phyloP scores from a whole-genome alignment of 1,284 basidiomycete genomes.

The Leccinum solheimii region DNA sequence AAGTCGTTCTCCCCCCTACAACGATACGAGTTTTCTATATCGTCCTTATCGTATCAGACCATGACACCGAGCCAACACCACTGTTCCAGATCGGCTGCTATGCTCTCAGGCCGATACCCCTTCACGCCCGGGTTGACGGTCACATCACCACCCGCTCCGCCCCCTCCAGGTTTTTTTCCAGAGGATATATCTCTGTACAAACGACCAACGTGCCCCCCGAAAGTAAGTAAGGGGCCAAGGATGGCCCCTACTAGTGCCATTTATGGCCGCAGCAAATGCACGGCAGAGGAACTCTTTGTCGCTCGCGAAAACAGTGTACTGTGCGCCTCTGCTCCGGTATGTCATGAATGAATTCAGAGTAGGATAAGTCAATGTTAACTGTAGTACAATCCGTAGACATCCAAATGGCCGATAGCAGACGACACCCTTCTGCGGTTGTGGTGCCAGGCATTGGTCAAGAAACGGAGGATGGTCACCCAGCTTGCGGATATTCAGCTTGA shows the following conservation, averaged over 20 bases:
- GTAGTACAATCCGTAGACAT: neutral
- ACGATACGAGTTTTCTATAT: no score
- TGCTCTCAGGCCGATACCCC: neutral
- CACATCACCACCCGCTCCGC: neutral
- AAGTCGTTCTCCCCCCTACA: no score
- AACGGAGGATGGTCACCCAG: neutral
- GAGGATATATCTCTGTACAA: slow-evolving; percentile 8
- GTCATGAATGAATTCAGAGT: neutral
- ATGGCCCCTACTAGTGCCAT: neutral
- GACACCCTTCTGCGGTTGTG: neutral
- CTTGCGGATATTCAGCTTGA: slow-evolving; percentile 2
- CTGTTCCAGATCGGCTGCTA: neutral
- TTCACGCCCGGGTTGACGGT: no score
- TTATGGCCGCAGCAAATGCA: neutral
- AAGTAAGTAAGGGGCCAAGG: neutral
- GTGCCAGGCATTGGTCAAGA: neutral
- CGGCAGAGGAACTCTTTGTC: neutral
- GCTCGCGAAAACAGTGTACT: neutral
- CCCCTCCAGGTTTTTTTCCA: slow-evolving; percentile 5
- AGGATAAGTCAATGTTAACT: neutral
- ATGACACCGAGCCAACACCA: neutral
- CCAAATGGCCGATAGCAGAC: neutral
- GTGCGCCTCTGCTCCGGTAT: neutral
- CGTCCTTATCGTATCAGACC: no score
- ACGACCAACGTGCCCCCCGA: neutral